Evolutionary conservation across 2,329 filamentous ascomycete species (phyloP).

Genomic region (Mollisiaceae sp.): DNA sequence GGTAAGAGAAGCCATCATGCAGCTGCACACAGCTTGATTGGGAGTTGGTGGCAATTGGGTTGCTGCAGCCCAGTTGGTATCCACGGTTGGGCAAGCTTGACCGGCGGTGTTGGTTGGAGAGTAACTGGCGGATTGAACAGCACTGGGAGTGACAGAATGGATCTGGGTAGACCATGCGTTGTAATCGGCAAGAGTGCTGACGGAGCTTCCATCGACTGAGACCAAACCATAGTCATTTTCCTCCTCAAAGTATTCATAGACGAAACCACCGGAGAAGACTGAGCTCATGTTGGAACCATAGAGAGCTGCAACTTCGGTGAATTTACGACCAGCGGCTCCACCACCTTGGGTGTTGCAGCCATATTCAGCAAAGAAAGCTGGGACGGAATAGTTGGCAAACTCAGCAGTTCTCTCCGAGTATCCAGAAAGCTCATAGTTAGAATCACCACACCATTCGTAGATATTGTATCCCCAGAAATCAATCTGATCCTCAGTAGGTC

Average conservation of each 20-base stretch:
- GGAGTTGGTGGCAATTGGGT: conserved; percentile 78
- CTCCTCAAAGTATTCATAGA: conserved; percentile 98
- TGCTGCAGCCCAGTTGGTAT: conserved; percentile 51
- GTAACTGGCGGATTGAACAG: conserved; percentile 67
- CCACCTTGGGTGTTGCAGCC: conserved; percentile 76
- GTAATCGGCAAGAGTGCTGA: conserved; percentile 69
- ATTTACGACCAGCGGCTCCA: conserved; percentile 63
- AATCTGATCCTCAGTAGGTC: conserved; percentile 67
- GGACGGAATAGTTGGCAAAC: conserved; percentile 86
- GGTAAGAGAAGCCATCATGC: conserved; percentile 75
- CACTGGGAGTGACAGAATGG: conserved; percentile 58
- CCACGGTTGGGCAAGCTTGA: conserved; percentile 37
- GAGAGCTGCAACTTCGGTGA: conserved; percentile 82
- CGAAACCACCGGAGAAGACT: conserved; percentile 92
- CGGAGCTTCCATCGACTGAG: conserved; percentile 54
- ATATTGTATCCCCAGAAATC: conserved; percentile 99
- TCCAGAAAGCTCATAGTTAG: conserved; percentile 74
- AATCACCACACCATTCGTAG: conserved; percentile 96
- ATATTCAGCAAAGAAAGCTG: conserved; percentile 98
- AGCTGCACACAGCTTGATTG: conserved; percentile 77
- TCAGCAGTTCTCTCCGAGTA: conserved; percentile 83
- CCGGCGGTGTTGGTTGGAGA: conserved; percentile 47
- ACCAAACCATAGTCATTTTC: conserved; percentile 74
- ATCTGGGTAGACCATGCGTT: conserved; percentile 61
- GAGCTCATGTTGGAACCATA: conserved; percentile 80